Evolutionary conservation across 768 basidiomycete genomes (phyloP).

Genomic region (Ephemerocybe angulata): DNA sequence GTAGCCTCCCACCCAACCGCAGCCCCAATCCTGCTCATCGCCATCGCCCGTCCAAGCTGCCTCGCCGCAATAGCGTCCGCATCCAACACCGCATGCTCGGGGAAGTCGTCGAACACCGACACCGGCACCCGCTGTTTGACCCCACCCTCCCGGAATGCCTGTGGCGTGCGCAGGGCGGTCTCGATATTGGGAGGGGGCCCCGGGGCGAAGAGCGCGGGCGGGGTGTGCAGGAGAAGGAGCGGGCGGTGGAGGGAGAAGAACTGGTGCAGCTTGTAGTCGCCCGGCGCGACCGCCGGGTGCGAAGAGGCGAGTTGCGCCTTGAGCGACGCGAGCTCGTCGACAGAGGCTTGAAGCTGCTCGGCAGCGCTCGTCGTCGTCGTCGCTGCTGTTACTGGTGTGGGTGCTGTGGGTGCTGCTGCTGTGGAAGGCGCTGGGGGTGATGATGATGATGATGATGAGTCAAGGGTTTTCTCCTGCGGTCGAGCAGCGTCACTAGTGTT

Average conservation of each 20-base stretch:
- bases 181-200: conserved; percentile 26
- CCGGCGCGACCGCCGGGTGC: conserved; percentile 58
- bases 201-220: conserved; percentile 48
- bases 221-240: conserved; percentile 63
- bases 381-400: not conserved
- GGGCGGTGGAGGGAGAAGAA: conserved; percentile 84
- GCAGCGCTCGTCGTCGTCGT: conserved; percentile 4
- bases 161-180: conserved; percentile 19
- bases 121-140: conserved; percentile 13
- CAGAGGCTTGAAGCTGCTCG: conserved; percentile 12
- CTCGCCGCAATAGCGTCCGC: conserved; percentile 79
- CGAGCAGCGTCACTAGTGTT: not conserved
- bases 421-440: conserved; percentile 1
- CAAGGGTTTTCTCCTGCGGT: conserved; percentile 5
- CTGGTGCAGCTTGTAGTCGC: conserved; percentile 76
- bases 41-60: conserved; percentile 71
- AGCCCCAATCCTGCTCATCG: conserved; percentile 60
- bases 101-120: conserved; percentile 18
- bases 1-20: conserved; percentile 67
- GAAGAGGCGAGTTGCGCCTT: conserved; percentile 11
- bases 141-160: conserved; percentile 14
- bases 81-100: conserved; percentile 55
- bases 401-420: conserved; percentile 1
- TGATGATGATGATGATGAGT: conserved; percentile 7
- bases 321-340: conserved; percentile 6